Evolutionary conservation across 768 basidiomycete genomes (phyloP).

Genomic region (Gloeopeniophorella convolvens): DNA sequence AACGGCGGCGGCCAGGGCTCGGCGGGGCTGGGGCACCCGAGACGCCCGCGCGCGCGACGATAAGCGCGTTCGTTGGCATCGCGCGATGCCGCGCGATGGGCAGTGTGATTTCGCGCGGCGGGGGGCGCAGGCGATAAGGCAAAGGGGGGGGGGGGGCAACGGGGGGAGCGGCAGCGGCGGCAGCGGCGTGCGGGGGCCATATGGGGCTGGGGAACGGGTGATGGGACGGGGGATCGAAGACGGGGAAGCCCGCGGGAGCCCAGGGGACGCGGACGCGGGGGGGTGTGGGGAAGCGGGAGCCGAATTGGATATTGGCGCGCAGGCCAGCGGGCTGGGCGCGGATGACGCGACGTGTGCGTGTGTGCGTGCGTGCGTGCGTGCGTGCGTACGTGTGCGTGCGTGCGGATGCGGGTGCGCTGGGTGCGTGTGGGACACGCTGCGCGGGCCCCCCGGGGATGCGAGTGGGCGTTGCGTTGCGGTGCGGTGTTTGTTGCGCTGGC

Average conservation of each 20-base stretch:
- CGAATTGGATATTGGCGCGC: conserved; percentile 15
- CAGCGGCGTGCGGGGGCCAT: neutral
- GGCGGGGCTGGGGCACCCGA: too few species aligned
- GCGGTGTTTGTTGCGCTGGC: too few species aligned
- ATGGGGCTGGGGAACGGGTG: neutral
- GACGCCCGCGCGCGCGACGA: too few species aligned
- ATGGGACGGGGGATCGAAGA: neutral
- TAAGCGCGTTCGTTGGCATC: too few species aligned
- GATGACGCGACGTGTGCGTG: neutral
- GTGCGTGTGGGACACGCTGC: too few species aligned
- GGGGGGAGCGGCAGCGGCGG: conserved; percentile 1
- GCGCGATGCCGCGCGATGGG: too few species aligned
- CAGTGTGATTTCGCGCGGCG: too few species aligned
- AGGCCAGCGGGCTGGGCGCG: neutral
- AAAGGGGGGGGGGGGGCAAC: too few species aligned
- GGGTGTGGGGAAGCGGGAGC: conserved; percentile 17
- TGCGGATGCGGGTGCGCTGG: neutral
- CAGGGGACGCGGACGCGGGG: conserved; percentile 17
- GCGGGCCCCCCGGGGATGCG: too few species aligned
- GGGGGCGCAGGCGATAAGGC: too few species aligned
- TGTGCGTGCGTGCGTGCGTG: neutral
- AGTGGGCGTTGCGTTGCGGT: too few species aligned
- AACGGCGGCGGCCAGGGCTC: too few species aligned
- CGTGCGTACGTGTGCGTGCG: neutral
- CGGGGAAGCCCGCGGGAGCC: conserved; percentile 13